Base-by-base conservation (phyloP, 192 early-diverging fungal species). In the Cetraspora pellucida region DNA sequence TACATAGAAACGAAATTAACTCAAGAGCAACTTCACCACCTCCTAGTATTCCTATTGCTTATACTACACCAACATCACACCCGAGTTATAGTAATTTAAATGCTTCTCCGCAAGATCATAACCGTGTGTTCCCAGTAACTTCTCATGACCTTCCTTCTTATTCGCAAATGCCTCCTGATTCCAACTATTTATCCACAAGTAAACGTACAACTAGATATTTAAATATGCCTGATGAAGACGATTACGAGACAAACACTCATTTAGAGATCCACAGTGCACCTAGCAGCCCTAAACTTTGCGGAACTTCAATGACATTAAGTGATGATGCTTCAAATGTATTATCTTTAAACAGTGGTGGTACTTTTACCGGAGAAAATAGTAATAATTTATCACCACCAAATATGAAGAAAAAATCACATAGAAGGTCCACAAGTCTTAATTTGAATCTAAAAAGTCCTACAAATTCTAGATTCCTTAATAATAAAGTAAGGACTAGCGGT, bases 191-290 rank as follows among this genome's bases (percentile, higher is more conserved):
- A 37, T 71, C 30, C 25, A 16, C 27, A 44, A 45, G 69, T 17
- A 25, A 16, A 25, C 8, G 69, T 52, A 16, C 47, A 49, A 71
- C 11, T 54, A 52, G 69, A 47, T 54, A 71, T 71, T 47, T 71
- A 25, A 52, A 71, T 71, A 28, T 71, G 69, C 45, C 69, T 16
- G 69, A 71, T 54, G 63, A 65, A 21, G 69, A 71, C 52, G 69
- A 71, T 71, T 25, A 21, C 1, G n/a, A 23, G 25, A 25, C 49
- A 23, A 27, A 44, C 11, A 52, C 46, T n/a, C 28, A 19, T 19
- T 25, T 47, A 52, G 69, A 71, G 25, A 71, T 71, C 31, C 69
- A 54, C 14, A 44, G 31, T 27, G 69, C 69, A 54, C 69, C 69
- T 27, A 44, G 31, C 16, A 71, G 69, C 50, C 69, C 69, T 28